These are phyloP conservation scores for Suillus variegatus DNA, from an alignment of 768 basidiomycete species.

Conservation along the genomic window DNA sequence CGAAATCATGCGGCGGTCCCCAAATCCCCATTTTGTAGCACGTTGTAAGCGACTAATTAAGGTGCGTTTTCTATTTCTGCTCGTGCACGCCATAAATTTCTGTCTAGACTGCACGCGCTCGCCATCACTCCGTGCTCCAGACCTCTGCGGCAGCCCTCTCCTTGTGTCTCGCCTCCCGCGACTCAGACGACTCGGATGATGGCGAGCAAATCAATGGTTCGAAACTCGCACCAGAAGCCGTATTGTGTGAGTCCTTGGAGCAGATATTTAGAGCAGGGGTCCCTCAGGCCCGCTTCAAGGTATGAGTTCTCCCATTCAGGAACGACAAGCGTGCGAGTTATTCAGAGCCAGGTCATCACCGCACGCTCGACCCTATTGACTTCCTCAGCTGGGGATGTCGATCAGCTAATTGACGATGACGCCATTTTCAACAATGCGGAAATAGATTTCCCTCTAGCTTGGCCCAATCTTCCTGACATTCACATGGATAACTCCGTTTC, in stretches of 20 bases:
- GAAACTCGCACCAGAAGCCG: conserved; percentile 35
- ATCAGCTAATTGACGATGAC: conserved; percentile 21
- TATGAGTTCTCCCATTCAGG: conserved; percentile 20
- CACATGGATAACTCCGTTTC: conserved; percentile 9
- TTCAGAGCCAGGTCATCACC: conserved; percentile 18
- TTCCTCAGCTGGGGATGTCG: conserved; percentile 22
- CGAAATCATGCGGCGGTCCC: conserved; percentile 54
- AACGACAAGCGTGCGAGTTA: conserved; percentile 1
- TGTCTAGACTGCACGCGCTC: conserved; percentile 24
- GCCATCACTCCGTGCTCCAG: conserved; percentile 28
- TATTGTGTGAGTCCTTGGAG: conserved; percentile 44
- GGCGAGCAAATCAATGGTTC: conserved; percentile 14
- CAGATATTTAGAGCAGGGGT: conserved; percentile 43
- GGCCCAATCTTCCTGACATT: conserved; percentile 20
- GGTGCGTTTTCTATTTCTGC: conserved; percentile 35
- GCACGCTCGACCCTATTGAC: conserved; percentile 10
- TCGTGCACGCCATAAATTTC: conserved; percentile 12
- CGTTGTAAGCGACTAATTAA: conserved; percentile 46
- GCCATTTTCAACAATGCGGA: conserved; percentile 7
- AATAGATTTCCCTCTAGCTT: conserved; percentile 5
- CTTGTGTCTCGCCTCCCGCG: conserved; percentile 13
- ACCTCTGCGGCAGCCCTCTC: conserved; percentile 31
- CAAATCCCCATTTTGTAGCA: conserved; percentile 45
- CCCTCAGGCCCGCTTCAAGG: conserved; percentile 50
- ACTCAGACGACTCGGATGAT: conserved; percentile 14